Evolutionary conservation across 2,329 filamentous ascomycete genomes (phyloP).

Genomic region (Botrytis fragariae): DNA sequence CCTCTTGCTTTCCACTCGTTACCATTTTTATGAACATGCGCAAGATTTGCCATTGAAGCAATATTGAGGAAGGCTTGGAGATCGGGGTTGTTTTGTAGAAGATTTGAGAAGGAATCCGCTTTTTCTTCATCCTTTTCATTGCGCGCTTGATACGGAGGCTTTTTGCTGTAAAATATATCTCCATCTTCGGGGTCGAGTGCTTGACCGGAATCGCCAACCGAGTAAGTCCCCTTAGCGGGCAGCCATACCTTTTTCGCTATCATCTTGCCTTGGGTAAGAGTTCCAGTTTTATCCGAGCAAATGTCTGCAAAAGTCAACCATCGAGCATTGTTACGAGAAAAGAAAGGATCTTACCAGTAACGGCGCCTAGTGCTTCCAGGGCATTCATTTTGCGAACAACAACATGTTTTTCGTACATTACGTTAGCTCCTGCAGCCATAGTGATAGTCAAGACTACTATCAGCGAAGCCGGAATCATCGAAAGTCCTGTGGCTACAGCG

Average conservation of each 20-base stretch:
- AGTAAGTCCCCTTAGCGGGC: conserved; percentile 50
- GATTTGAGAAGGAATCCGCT: conserved; percentile 24
- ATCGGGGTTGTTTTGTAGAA: conserved; percentile 47
- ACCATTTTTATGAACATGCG: conserved; percentile 54
- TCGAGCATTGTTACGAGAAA: conserved; percentile 39
- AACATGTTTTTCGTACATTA: conserved; percentile 55
- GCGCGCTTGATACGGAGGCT: conserved; percentile 31
- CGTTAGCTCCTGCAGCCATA: conserved; percentile 60
- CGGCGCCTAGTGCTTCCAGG: conserved; percentile 54
- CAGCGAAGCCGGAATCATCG: conserved; percentile 61
- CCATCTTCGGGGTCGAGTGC: conserved; percentile 52
- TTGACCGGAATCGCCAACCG: conserved; percentile 49
- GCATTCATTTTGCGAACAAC: conserved; percentile 57
- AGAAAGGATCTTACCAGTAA: conserved; percentile 49
- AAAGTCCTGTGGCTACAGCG: conserved; percentile 57
- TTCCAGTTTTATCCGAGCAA: conserved; percentile 76
- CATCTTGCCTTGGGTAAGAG: conserved; percentile 55
- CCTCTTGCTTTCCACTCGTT: conserved; percentile 61
- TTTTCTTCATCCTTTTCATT: not conserved
- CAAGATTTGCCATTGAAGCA: conserved; percentile 64
- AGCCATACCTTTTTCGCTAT: conserved; percentile 53
- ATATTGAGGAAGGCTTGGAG: conserved; percentile 59
- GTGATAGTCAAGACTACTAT: conserved; percentile 67
- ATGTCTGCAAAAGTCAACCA: conserved; percentile 45
- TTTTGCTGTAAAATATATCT: conserved; percentile 40